phyloP scores from a whole-genome alignment of 2,329 filamentous ascomycete species.

The Aspergillus caelatus region DNA sequence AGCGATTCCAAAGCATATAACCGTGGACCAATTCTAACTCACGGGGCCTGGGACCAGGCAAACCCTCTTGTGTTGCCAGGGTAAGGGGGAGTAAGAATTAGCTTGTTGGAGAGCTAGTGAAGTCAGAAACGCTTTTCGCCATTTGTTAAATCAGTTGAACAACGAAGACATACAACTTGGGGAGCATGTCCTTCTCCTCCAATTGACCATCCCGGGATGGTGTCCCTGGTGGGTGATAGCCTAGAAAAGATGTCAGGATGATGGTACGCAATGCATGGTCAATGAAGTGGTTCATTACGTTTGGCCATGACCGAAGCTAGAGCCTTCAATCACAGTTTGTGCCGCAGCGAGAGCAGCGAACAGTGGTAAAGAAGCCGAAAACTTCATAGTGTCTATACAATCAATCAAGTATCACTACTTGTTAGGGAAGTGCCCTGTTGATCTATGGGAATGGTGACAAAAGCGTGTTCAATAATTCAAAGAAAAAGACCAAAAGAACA shows the following conservation, averaged over 20 bases:
- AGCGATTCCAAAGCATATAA: background rate
- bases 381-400: slow-evolving; percentile 41
- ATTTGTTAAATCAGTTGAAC: background rate
- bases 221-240: slow-evolving; percentile 60
- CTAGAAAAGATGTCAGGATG: slow-evolving; percentile 41
- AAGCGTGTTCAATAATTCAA: background rate
- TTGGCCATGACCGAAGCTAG: slow-evolving; percentile 75
- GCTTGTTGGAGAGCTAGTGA: slow-evolving; percentile 74
- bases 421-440: background rate
- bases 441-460: background rate
- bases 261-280: background rate
- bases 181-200: slow-evolving; percentile 59
- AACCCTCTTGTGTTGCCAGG: slow-evolving; percentile 84
- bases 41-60: slow-evolving; percentile 71
- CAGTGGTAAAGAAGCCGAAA: slow-evolving; percentile 45
- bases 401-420: slow-evolving; percentile 16
- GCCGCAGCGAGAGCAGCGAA: slow-evolving; percentile 58
- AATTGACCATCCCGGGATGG: slow-evolving; percentile 59
- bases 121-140: slow-evolving; percentile 18
- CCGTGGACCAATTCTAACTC: slow-evolving; percentile 24
- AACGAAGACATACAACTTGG: slow-evolving; percentile 47
- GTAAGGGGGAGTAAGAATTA: slow-evolving; percentile 86
- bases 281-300: slow-evolving; percentile 49
- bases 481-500: background rate
- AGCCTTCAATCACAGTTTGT: slow-evolving; percentile 69